Percentiles rank a stretch among this genome's conserved stretches.
Conservation (phyloP, 2,329 filamentous ascomycete genomes). For the Sphaerulina musiva region DNA sequence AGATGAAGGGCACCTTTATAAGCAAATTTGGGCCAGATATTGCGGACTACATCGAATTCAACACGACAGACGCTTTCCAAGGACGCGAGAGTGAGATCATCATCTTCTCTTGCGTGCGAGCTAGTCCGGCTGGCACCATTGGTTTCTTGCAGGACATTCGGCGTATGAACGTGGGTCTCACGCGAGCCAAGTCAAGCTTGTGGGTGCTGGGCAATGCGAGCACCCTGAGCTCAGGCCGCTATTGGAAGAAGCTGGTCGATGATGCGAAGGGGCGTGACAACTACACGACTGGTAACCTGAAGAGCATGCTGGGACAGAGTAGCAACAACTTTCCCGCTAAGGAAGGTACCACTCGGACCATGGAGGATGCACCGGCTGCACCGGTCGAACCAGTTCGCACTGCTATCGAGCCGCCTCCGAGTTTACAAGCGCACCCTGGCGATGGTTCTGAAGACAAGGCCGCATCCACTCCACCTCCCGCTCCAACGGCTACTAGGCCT, state of each 20-base stretch:
- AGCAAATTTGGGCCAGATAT: slow-evolving; percentile 68
- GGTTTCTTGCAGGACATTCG: slow-evolving; percentile 97
- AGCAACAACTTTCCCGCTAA: slow-evolving; percentile 38
- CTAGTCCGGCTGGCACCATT: slow-evolving; percentile 85
- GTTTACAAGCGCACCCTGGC: not conserved
- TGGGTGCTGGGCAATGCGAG: slow-evolving; percentile 94
- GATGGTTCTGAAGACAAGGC: not conserved
- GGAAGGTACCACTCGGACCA: slow-evolving; percentile 18
- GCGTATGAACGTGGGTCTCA: slow-evolving; percentile 98
- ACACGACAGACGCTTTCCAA: slow-evolving; percentile 97
- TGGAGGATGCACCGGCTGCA: slow-evolving; percentile 21
- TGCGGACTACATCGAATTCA: slow-evolving; percentile 81
- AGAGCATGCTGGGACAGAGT: slow-evolving; percentile 49
- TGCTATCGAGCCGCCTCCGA: not conserved
- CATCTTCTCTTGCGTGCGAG: slow-evolving; percentile 97
- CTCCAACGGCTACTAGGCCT: not conserved
- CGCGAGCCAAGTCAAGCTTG: slow-evolving; percentile 89
- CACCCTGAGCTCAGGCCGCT: slow-evolving; percentile 78
- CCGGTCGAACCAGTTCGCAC: not conserved
- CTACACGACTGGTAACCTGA: slow-evolving; percentile 65
- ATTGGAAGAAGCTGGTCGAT: slow-evolving; percentile 79
- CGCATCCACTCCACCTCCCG: not conserved
- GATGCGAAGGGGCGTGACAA: slow-evolving; percentile 68
- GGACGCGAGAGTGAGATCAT: slow-evolving; percentile 96
- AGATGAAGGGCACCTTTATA: slow-evolving; percentile 69